phyloP scores from a whole-genome alignment of 129 eudicot species.

The Cynara cardunculus region DNA sequence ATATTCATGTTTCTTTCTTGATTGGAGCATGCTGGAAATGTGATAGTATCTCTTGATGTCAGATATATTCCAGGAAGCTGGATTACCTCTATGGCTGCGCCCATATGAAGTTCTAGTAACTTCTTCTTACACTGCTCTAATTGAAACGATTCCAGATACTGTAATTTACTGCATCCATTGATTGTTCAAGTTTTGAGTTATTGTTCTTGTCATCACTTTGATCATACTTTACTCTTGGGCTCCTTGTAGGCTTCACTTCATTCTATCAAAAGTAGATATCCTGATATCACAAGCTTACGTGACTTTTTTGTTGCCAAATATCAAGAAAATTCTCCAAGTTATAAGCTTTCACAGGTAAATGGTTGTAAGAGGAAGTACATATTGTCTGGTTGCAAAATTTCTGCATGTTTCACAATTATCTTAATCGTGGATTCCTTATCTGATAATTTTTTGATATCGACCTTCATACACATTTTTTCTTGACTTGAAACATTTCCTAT shows the following conservation, averaged over 20 bases:
- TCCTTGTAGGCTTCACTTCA: conserved; percentile 84
- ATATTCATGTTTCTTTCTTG: background rate
- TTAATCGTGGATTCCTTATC: too few species aligned
- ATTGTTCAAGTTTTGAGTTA: background rate
- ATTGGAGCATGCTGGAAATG: background rate
- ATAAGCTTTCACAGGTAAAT: conserved; percentile 97
- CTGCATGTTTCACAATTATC: background rate
- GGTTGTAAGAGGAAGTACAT: background rate
- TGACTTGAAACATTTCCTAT: too few species aligned
- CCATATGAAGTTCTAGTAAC: conserved; percentile 99
- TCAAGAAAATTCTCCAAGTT: conserved; percentile 83
- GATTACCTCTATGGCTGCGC: conserved; percentile 96
- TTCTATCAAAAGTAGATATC: conserved; percentile 92
- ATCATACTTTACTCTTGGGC: conserved; percentile 2
- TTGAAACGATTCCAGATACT: conserved; percentile 98
- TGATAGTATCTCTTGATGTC: conserved; percentile 27
- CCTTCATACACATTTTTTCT: too few species aligned
- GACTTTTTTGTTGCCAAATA: conserved; percentile 92
- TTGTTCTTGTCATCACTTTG: background rate
- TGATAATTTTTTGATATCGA: too few species aligned
- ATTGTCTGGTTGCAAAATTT: conserved; percentile 2
- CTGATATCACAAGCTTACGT: conserved; percentile 72
- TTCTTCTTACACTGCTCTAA: conserved; percentile 94
- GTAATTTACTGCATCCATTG: conserved; percentile 30
- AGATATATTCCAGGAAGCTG: conserved; percentile 99